Percentiles rank a stretch among this genome's conserved stretches.
These are phyloP conservation scores for Porodaedalea pini DNA, from an alignment of 1,284 basidiomycete genomes.

Conservation along the genomic window DNA sequence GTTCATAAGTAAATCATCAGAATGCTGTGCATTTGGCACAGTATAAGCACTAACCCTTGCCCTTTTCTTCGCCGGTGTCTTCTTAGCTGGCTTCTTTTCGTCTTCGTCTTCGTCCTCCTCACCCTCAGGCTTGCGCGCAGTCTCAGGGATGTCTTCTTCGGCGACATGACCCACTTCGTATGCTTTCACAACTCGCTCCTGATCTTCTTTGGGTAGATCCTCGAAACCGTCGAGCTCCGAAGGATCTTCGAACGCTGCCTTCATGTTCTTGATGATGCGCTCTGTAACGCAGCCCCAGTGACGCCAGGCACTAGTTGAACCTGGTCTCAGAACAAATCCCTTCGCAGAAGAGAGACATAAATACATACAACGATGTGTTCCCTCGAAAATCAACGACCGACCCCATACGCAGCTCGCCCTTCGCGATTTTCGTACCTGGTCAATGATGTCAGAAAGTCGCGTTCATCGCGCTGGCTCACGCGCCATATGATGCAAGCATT, in stretches of 20 bases:
- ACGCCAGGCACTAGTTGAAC: constrained; percentile 58
- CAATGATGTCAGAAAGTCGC: constrained; percentile 20
- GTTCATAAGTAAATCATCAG: constrained; percentile 21
- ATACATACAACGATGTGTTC: constrained; percentile 64
- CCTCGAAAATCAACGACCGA: constrained; percentile 75
- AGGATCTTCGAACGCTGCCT: constrained; percentile 54
- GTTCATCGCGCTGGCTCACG: constrained; percentile 18
- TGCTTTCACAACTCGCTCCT: constrained; percentile 63
- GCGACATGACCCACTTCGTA: constrained; percentile 74
- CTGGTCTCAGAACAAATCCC: constrained; percentile 23
- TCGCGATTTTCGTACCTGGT: constrained; percentile 65
- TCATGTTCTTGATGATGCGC: constrained; percentile 70
- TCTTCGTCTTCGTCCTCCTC: constrained; percentile 43
- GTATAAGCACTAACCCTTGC: constrained; percentile 27
- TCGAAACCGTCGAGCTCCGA: constrained; percentile 74
- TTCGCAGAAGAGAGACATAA: constrained; percentile 15
- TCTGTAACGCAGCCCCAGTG: constrained; percentile 81
- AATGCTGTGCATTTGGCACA: background rate
- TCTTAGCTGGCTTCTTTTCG: constrained; percentile 33
- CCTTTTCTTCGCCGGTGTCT: constrained; percentile 33
- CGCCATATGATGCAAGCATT: constrained; percentile 18
- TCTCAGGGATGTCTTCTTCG: constrained; percentile 73
- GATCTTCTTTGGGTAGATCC: constrained; percentile 58
- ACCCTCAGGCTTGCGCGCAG: constrained; percentile 55
- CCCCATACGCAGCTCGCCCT: constrained; percentile 73